Conservation (phyloP, 2,329 filamentous ascomycete genomes). For the Colletotrichum lentis region DNA sequence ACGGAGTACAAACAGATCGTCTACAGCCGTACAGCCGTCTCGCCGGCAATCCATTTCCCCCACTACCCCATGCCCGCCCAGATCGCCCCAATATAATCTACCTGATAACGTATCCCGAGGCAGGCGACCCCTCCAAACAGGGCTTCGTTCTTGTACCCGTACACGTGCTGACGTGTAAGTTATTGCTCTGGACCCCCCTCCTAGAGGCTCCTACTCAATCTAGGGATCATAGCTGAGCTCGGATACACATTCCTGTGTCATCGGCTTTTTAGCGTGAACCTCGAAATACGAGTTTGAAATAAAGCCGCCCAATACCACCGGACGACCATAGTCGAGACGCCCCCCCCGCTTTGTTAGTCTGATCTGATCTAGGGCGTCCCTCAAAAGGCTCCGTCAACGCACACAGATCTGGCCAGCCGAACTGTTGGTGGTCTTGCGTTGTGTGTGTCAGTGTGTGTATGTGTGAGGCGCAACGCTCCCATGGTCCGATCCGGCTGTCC, state of each 20-base stretch:
- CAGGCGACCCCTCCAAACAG: not conserved
- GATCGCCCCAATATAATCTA: not conserved
- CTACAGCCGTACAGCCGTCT: not conserved
- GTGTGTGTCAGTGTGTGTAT: not conserved
- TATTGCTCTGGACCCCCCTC: no score
- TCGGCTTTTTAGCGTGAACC: not conserved
- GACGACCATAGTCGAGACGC: constrained; percentile 7
- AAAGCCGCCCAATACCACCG: not conserved
- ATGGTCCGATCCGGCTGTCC: constrained; percentile 21
- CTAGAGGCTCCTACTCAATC: no score
- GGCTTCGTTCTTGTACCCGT: not conserved
- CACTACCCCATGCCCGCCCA: constrained; percentile 8
- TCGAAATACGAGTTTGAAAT: not conserved
- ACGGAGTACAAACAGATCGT: not conserved
- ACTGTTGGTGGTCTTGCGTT: not conserved
- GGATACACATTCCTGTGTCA: not conserved
- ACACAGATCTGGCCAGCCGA: constrained; percentile 13
- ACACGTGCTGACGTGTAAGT: no score
- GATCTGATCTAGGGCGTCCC: constrained; percentile 17
- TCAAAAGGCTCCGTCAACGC: not conserved
- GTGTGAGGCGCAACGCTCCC: not conserved
- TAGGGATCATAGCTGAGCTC: no score
- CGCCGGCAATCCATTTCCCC: not conserved
- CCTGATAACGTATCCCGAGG: constrained; percentile 1
- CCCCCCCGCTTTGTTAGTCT: constrained; percentile 6